phyloP scores from a whole-genome alignment of 768 basidiomycete species.

The Tephrocybe sp. region DNA sequence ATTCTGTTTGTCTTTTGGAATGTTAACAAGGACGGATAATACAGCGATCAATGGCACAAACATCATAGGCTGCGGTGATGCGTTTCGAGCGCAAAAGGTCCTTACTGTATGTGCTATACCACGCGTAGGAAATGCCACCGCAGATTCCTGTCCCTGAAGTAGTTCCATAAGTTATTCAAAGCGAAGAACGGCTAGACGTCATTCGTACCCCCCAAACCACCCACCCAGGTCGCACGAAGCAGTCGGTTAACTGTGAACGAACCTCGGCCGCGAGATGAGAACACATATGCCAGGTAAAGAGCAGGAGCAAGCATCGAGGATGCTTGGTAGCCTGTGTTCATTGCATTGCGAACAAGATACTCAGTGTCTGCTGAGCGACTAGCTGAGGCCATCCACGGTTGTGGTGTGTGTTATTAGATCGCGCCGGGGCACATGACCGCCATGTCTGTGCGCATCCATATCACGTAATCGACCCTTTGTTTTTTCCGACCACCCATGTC shows the following conservation, averaged over 20 bases:
- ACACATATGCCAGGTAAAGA: constrained; percentile 51
- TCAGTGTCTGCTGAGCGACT: constrained; percentile 57
- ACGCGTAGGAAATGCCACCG: constrained; percentile 60
- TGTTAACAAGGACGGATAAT: constrained; percentile 4
- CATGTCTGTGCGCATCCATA: constrained; percentile 1
- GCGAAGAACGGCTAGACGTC: neutral
- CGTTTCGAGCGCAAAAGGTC: constrained; percentile 49
- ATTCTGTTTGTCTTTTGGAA: constrained; percentile 49
- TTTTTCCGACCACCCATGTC: constrained; percentile 29
- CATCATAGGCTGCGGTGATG: constrained; percentile 58
- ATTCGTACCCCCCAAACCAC: constrained; percentile 56
- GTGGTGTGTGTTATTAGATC: too few species aligned
- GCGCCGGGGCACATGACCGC: neutral
- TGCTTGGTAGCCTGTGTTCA: constrained; percentile 67
- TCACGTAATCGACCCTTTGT: constrained; percentile 20
- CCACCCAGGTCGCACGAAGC: constrained; percentile 73
- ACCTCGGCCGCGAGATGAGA: constrained; percentile 54
- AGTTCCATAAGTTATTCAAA: constrained; percentile 1
- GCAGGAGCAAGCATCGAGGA: constrained; percentile 65
- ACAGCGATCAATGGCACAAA: constrained; percentile 24
- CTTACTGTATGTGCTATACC: constrained; percentile 54
- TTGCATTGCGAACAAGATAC: constrained; percentile 62
- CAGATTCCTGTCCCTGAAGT: constrained; percentile 46
- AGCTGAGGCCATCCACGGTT: neutral
- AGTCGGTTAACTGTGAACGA: constrained; percentile 60